Evolutionary conservation across 1,284 basidiomycete genomes (phyloP), one percentile per base, ranked within the genome.

Genomic region (Microbotryomycetes sp.): DNA sequence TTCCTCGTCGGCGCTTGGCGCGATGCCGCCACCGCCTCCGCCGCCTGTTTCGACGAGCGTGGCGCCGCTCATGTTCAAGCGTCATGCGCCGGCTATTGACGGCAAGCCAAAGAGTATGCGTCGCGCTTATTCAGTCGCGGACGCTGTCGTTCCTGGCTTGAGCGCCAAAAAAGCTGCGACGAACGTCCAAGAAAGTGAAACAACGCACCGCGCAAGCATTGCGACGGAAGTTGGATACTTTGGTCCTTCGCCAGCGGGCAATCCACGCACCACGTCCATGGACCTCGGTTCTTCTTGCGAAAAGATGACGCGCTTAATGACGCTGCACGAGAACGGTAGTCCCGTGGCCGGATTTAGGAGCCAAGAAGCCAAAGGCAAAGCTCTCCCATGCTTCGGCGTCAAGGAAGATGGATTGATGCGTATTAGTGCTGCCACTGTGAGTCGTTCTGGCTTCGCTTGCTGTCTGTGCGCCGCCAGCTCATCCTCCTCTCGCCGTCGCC

Each of bases 381-480:
- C 94, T 62, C 76, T 99, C 57, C 93, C 94, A 21, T 98, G 94
- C 76, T 88, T 91, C 74, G 85, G 86, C 56, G 92, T 96, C 58
- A 86, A 86, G 58, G 90, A 97, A 69, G 94, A 99, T 71, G 93
- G 94, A 1, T 75, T 99, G 54, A 94, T 97, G 85, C 83, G 94
- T 65, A 90, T 99, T 66, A 85, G 82, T 28, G 77, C 82, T 21
- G 76, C 83, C 63, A 97, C 92, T 66, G 88, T 93, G 71, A 73
- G 83, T 78, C 41, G 57, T 51, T 50, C 31, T 45, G 29, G 3
- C 35, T 18, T 45, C n/a, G 24, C 3, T 24, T 9, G 30, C 3
- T 15, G 7, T 29, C 35, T 16, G 9, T n/a, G 31, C 5, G 18
- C 11, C 27, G 35, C 3, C 13, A 45, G 51, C 48, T 59, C 29